Evolutionary conservation across 2,329 filamentous ascomycete species (phyloP).

Genomic region (Aspergillus sp.): DNA sequence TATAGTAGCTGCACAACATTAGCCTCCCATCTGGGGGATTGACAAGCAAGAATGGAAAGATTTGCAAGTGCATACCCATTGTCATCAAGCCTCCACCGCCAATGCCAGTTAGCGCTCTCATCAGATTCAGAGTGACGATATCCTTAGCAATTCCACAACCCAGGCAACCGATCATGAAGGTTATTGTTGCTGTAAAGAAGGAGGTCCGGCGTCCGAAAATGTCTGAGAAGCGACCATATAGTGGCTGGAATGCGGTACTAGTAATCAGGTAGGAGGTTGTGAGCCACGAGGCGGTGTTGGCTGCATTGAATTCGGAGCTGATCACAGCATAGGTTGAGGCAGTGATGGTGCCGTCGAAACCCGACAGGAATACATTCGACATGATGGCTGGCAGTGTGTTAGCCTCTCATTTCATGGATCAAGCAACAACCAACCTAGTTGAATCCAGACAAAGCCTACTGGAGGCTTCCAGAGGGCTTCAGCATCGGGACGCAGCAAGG

Average conservation of each 20-base stretch:
- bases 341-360: conserved; percentile 51
- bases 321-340: conserved; percentile 47
- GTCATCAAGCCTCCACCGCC: conserved; percentile 72
- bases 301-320: conserved; percentile 52
- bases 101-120: conserved; percentile 69
- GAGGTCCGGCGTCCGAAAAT: conserved; percentile 62
- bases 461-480: conserved; percentile 50
- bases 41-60: background rate
- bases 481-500: conserved; percentile 22
- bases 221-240: conserved; percentile 73
- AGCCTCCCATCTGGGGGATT: background rate
- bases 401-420: background rate
- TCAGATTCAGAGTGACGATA: conserved; percentile 70
- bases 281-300: conserved; percentile 50
- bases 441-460: conserved; percentile 58
- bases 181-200: conserved; percentile 63
- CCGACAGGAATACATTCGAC: conserved; percentile 65
- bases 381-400: conserved; percentile 52
- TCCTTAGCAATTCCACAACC: conserved; percentile 69
- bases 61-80: conserved; percentile 47
- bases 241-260: conserved; percentile 68
- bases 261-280: conserved; percentile 67
- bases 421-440: conserved; percentile 46
- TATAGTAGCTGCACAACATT: conserved; percentile 54
- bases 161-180: conserved; percentile 66